These are phyloP conservation scores for Boletus reticulatus DNA, from an alignment of 768 basidiomycete genomes.

Conservation along the genomic window DNA sequence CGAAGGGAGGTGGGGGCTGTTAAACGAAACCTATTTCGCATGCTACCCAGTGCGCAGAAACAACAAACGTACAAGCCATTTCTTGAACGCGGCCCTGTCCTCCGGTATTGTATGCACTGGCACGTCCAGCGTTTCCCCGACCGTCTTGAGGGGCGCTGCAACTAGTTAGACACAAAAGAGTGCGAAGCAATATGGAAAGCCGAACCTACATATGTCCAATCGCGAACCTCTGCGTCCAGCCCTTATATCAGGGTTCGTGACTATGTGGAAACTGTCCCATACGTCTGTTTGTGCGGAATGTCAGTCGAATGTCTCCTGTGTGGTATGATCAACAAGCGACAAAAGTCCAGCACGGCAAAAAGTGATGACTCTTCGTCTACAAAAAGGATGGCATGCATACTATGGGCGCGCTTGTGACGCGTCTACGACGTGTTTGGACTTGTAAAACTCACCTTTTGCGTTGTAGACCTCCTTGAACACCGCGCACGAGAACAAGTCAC, in stretches of 20 bases:
- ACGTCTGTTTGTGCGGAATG: conserved; percentile 53
- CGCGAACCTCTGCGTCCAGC: conserved; percentile 60
- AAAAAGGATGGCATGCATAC: background rate
- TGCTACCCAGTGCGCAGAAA: background rate
- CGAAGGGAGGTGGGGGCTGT: conserved; percentile 43
- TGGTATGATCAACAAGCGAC: background rate
- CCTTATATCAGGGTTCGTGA: conserved; percentile 68
- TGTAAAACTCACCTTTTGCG: conserved; percentile 52
- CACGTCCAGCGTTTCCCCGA: conserved; percentile 53
- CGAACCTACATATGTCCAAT: conserved; percentile 49
- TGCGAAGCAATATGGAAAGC: background rate
- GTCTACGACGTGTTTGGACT: background rate
- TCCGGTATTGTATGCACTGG: conserved; percentile 62
- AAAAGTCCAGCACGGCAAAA: background rate
- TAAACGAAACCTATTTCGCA: conserved; percentile 25
- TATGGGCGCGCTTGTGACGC: background rate
- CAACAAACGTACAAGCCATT: conserved; percentile 54
- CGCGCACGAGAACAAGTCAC: conserved; percentile 82
- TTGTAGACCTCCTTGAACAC: conserved; percentile 63
- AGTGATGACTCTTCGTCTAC: background rate
- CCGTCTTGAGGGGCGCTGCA: conserved; percentile 66
- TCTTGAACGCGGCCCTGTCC: conserved; percentile 54
- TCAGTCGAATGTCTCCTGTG: conserved; percentile 2
- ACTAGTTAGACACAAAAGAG: background rate
- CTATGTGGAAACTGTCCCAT: conserved; percentile 66